phyloP scores from a whole-genome alignment of 1,284 basidiomycete species.

The Ustilago shanxiensis region DNA sequence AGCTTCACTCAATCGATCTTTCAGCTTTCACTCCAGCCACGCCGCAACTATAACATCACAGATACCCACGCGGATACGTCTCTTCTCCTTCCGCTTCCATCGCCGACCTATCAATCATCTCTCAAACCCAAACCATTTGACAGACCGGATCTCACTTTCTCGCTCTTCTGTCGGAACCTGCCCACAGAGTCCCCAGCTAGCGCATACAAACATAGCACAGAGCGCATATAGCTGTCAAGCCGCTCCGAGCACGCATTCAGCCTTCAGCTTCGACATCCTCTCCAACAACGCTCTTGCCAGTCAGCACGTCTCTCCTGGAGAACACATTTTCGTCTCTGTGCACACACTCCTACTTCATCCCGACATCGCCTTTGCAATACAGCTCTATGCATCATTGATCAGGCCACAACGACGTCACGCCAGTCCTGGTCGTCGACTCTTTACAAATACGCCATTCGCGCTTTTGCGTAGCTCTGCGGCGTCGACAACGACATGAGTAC shows the following conservation, averaged over 20 bases:
- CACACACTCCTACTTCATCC: background rate
- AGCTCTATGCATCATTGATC: conserved; percentile 24
- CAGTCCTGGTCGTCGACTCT: conserved; percentile 15
- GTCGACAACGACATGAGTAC: conserved; percentile 32
- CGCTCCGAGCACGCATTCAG: conserved; percentile 14
- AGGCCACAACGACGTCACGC: conserved; percentile 3
- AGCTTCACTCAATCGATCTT: background rate
- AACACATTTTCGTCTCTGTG: background rate
- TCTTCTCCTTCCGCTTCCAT: background rate
- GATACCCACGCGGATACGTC: background rate
- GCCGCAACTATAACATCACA: conserved; percentile 19
- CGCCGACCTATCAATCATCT: background rate
- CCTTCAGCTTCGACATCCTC: background rate
- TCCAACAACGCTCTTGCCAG: background rate
- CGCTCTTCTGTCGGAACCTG: background rate
- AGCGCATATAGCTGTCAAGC: conserved; percentile 19
- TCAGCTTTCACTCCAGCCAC: background rate
- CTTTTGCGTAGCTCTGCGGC: conserved; percentile 8
- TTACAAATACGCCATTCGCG: background rate
- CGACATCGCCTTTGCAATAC: background rate
- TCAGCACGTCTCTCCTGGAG: background rate
- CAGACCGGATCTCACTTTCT: background rate
- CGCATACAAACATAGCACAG: conserved; percentile 17
- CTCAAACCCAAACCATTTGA: background rate
- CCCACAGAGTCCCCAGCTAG: background rate